These are phyloP conservation scores for Pyricularia pennisetigena DNA, from an alignment of 2,329 filamentous ascomycete genomes.

Conservation along the genomic window DNA sequence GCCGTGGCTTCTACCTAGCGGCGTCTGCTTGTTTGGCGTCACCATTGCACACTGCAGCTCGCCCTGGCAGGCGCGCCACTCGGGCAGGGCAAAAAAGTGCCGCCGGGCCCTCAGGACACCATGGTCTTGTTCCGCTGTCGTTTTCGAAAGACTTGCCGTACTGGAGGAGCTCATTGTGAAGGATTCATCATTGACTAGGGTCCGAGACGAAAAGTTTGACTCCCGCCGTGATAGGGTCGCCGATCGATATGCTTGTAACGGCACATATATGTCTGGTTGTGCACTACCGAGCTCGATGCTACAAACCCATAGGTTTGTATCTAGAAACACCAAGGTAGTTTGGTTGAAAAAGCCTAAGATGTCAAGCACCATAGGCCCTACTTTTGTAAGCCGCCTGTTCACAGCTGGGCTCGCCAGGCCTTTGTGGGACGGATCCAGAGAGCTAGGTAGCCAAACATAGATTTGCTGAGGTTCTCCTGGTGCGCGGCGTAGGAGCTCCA, in stretches of 20 bases:
- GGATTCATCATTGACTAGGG: background rate
- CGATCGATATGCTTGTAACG: background rate
- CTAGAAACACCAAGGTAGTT: background rate
- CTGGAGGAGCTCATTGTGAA: background rate
- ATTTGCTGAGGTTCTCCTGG: background rate
- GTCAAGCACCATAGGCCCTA: background rate
- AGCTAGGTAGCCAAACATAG: background rate
- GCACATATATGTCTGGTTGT: no score
- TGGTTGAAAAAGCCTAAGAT: background rate
- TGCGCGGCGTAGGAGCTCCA: background rate
- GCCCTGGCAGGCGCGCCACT: conserved; percentile 8
- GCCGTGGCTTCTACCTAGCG: background rate
- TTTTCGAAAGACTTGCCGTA: background rate
- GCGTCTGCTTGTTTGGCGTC: no score
- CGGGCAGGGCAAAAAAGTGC: conserved; percentile 14
- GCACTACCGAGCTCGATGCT: background rate
- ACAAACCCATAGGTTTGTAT: background rate
- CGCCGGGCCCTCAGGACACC: conserved; percentile 1
- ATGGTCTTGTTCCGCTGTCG: background rate
- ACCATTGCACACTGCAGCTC: background rate
- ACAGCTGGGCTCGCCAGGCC: background rate
- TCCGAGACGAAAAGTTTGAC: no score
- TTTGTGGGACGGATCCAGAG: background rate
- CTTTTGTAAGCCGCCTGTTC: background rate
- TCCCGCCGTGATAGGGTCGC: no score